Base-by-base conservation (phyloP, 192 early-diverging fungal genomes). In the Lobosporangium transversale region DNA sequence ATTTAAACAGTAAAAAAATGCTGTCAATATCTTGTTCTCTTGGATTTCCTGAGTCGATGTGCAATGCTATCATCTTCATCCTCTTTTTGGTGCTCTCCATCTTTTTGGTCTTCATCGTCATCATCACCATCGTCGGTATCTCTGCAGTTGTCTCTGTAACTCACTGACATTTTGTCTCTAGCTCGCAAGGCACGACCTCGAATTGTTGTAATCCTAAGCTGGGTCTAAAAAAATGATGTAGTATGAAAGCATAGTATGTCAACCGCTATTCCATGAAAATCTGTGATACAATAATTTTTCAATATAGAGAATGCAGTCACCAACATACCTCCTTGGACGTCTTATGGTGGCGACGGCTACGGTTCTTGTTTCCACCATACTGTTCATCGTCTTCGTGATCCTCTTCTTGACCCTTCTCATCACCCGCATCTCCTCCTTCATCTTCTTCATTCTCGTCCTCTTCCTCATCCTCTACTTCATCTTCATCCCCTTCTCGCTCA, bases 371-470 rank as follows among this genome's bases (percentile, higher is more conserved):
- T 24, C 56, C 40, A 2, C 52, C 69, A 12, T 49, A 35, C 23
- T 52, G 44, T 27, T 55, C 52, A 45, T 62, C 53, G 1, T 62
- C 53, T 14, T 53, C 18, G 6, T 58, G 53, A 12, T 58, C 31
- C n/a, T n/a, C n/a, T 32, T 73, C 60, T 21, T 62, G 59, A 29
- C 32, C 53, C 64, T 76, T 62, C 12, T 76, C 63, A 15, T 57
- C 53, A 50, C 53, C 53, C 58, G 58, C 63, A 26, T 67, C 64
- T 17, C 67, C 73, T 42, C 37, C 64, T 49, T 66, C 71, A 5
- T 66, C 71, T 2, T 75, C 63, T 24, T 67, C 73, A 35, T 67
- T 50, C 3, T 60, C 73, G 18, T 58, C 27, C 20, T 76, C 56
- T 1, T 67, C 58, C 12, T 55, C 71, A 0, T 62, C 63, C 8